Conservation (phyloP, 2,329 filamentous ascomycete species). For the Diaporthe sp. region DNA sequence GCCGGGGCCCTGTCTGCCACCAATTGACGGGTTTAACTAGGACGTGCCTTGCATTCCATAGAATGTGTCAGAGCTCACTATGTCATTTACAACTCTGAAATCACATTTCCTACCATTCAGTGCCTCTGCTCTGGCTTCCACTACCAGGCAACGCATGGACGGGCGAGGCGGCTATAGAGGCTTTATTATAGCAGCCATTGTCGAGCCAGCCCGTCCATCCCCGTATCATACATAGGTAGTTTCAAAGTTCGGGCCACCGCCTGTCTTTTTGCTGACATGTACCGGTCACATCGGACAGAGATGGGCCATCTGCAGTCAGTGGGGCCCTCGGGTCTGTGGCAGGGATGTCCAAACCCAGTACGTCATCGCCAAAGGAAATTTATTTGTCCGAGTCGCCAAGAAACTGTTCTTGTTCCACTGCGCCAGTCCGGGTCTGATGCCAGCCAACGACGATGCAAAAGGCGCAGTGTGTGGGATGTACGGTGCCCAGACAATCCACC, state of each 20-base stretch:
- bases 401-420: neutral
- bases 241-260: neutral
- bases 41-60: neutral
- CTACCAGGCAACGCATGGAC: constrained; percentile 84
- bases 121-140: constrained; percentile 57
- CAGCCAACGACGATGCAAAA: neutral
- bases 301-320: too few species aligned
- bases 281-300: neutral
- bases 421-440: neutral
- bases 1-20: too few species aligned
- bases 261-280: neutral
- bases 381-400: neutral
- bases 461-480: neutral
- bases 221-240: neutral
- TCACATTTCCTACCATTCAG: too few species aligned
- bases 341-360: neutral
- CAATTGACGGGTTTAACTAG: too few species aligned
- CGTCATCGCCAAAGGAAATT: neutral
- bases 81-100: too few species aligned
- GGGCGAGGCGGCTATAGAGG: constrained; percentile 87
- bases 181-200: constrained; percentile 90
- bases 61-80: neutral
- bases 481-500: neutral
- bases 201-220: constrained; percentile 55
- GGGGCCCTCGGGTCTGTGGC: neutral